phyloP scores from a whole-genome alignment of 1,284 basidiomycete genomes.

The Meripilus lineatus region DNA sequence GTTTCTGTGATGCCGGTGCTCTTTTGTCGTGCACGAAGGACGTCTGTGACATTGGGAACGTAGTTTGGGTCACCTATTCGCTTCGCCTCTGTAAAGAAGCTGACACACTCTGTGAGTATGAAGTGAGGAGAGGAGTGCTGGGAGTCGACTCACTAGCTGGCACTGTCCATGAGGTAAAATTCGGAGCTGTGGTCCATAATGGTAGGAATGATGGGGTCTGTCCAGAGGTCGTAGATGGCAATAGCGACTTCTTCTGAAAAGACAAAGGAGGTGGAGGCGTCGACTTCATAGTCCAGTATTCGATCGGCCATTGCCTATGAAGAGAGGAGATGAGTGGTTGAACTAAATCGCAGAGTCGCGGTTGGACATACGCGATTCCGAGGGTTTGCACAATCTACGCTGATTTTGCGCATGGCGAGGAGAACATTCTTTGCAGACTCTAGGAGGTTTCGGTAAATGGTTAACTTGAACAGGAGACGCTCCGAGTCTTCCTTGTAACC shows the following conservation, averaged over 20 bases:
- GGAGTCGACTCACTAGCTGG: constrained; percentile 67
- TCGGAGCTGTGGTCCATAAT: constrained; percentile 86
- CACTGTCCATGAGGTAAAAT: constrained; percentile 97
- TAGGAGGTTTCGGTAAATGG: constrained; percentile 83
- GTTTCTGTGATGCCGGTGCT: constrained; percentile 94
- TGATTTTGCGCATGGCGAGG: constrained; percentile 86
- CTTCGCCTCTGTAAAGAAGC: constrained; percentile 85
- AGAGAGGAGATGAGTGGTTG: neutral
- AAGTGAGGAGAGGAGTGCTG: neutral
- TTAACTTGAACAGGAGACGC: constrained; percentile 72
- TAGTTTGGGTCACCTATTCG: constrained; percentile 82
- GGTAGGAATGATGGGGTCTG: constrained; percentile 83
- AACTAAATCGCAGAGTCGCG: neutral
- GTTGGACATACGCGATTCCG: constrained; percentile 59
- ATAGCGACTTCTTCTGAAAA: constrained; percentile 67
- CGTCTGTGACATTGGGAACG: constrained; percentile 85
- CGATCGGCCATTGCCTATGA: constrained; percentile 51
- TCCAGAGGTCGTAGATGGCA: constrained; percentile 83
- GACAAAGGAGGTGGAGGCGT: constrained; percentile 31
- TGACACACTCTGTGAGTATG: constrained; percentile 23
- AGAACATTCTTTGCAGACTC: constrained; percentile 90
- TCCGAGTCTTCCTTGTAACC: constrained; percentile 86
- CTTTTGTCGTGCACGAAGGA: constrained; percentile 86
- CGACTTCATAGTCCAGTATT: constrained; percentile 52
- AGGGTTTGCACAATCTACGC: constrained; percentile 76